Base-by-base conservation (phyloP, 805 yeast species). In the Cyberlindnera subsufficiens region DNA sequence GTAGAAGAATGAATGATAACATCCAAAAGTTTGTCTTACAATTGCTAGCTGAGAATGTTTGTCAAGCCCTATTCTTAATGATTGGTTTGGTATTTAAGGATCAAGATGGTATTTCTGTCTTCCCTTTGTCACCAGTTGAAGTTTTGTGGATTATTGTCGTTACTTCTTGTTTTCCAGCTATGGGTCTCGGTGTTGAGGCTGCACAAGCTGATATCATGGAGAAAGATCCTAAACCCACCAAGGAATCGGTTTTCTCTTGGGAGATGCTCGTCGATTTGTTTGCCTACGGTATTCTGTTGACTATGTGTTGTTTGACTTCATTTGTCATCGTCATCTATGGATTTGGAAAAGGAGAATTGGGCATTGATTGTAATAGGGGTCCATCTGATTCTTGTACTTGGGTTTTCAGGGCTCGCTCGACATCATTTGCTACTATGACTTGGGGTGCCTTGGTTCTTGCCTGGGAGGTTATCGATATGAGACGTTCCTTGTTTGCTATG, bases 391-490 rank as follows among this genome's bases (percentile, higher is more conserved):
- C 65, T 0, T 87, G 96, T 64, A 54, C 65, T 37, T 63, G 70
- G 47, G 95, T 87, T 10, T 86, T 80, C 64, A 71, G 75, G 53
- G 86, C 89, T 5, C 76, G 96, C 60, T 77, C 95, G 3, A 77
- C 84, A 3, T 75, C 89, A 0, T 87, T 87, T 68, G 83, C 83
- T 1, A 77, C 82, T 1, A 81, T 86, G 81, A 87, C 95, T 1
- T 87, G 95, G 95, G 76, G 90, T 66, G 84, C 91, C 4, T 71
- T 87, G 46, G 59, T 86, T 25, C 67, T 85, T 38, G 93, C 95
- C 1, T 86, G 93, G 93, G 93, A 86, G 64, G 87, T 86, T 53
- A 72, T 85, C 44, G 86, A 85, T 57, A 65, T 80, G 62, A 69
- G 82, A 52, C 69, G 80, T 53, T 86, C 95, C 2, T 68, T 86